Base-by-base conservation (phyloP, 164 flowering plant species). In the Cinnamomum micranthum region DNA sequence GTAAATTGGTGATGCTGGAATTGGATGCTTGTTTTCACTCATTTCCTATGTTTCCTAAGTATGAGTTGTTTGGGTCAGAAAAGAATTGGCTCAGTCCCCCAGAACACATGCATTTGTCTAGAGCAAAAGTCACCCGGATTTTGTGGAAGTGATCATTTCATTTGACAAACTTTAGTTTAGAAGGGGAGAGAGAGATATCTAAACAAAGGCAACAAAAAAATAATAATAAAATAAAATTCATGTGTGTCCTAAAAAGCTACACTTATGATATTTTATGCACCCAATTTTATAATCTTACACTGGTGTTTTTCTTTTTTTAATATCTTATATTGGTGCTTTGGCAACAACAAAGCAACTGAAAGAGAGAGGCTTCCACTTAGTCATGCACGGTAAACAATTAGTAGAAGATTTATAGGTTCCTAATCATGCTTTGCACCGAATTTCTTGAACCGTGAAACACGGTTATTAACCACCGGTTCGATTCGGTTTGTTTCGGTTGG, bases 101-200 rank as follows among this genome's bases (percentile, higher is more conserved):
- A 78, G 87, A 79, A 82, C 80, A 76, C 84, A 76, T 76, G 71
- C 77, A 52, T 80, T 82, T 79, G 76, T 69, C 75, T 41, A 55
- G 68, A 75, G 77, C 76, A 70, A 80, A 82, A 84, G 87, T 76
- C 73, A 47, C 78, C 89, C 87, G 88, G 89, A 77, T 79, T 87
- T 89, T 77, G 75, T 83, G 92, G 90, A 76, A 84, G 84, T 22
- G 79, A 83, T 71, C 67, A 72, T 76, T 73, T 83, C 82, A 80
- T 79, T 73, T 66, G 76, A 73, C 76, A 55, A 19, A 20, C n/a
- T 55, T 55, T 31, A 4, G 35, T 4, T 31, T 31, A 31, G 6
- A 31, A 31, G 35, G 35, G 0, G 35, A 5, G 35, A 5, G 6
- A 31, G 35, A 31, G 35, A 31, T 0, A 31, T 31, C 35, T 31